Evolutionary conservation across 306 rosid genomes (phyloP).

Genomic region (Vigna nakashimae): DNA sequence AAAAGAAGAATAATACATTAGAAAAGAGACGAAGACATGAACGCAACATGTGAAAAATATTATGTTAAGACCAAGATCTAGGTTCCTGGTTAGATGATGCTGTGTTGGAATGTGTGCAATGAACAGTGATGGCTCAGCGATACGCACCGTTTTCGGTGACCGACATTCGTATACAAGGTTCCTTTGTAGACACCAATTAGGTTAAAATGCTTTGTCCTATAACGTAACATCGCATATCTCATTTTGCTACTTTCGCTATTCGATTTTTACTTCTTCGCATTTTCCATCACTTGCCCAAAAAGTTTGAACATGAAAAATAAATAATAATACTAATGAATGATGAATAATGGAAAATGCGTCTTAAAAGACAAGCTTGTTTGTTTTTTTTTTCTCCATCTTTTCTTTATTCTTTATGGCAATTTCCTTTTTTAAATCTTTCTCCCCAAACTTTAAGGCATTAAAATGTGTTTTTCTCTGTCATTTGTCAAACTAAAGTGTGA

Average conservation of each 20-base stretch:
- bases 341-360: conserved; percentile 16
- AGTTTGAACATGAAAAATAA: neutral
- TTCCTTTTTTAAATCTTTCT: conserved; percentile 25
- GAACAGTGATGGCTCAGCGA: neutral
- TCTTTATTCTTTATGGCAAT: conserved; percentile 30
- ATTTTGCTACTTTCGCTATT: neutral
- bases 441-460: conserved; percentile 25
- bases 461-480: neutral
- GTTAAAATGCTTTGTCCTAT: neutral
- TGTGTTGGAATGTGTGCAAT: conserved; percentile 9
- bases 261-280: neutral
- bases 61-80: neutral
- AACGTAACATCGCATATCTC: neutral
- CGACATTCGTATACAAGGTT: conserved; percentile 36
- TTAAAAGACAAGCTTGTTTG: conserved; percentile 27
- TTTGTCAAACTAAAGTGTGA: conserved; percentile 25
- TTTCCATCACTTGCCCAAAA: neutral
- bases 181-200: neutral
- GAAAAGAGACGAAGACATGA: neutral
- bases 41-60: conserved; percentile 6
- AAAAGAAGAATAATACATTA: neutral
- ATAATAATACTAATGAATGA: neutral
- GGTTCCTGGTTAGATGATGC: neutral
- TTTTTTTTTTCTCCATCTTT: conserved; percentile 7
- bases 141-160: conserved; percentile 40